Base-by-base conservation (phyloP, 2,329 filamentous ascomycete genomes). In the Diaporthe nobilis region DNA sequence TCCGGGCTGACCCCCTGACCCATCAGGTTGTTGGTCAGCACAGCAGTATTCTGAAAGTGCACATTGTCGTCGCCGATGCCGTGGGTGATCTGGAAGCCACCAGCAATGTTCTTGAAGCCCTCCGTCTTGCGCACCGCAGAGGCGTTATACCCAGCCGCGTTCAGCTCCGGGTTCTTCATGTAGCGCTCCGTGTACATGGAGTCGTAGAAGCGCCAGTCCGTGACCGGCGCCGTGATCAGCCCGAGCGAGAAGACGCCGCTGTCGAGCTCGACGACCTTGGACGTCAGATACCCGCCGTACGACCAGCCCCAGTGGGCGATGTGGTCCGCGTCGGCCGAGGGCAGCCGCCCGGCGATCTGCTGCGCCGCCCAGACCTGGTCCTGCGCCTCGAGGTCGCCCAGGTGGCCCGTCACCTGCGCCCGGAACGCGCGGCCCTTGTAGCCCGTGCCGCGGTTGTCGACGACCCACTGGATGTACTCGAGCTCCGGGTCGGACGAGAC, bases 131-230 rank as follows among this genome's bases (percentile, higher is more conserved):
- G 87, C 2, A 94, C 90, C 0, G 91, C 91, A 0, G 90, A 90
- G 71, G 86, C 85, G 75, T 89, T 88, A 83, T 94, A 94, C 42
- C 92, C 92, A 0, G 83, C 89, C 0, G 83, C 84, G 80, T 94
- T 94, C 55, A 84, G 83, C 4, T 85, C 83, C 1, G 88, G 86
- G 1, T 87, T 90, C 83, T 93, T 93, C 92, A 94, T 94, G 84
- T 93, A 94, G 15, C 92, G 88, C 82, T 94, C 92, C 0, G 92
- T 93, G 81, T 94, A 94, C 86, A 94, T 90, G 73, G 87, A 89
- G 82, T 94, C 92, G 82, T 94, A 94, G 84, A 94, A 91, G 1
- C 92, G 88, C 91, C 91, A 94, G 83, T 94, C 92, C 2, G 87
- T 87, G 0, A 94, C 92, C 0, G 92, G 92, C 0, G 92, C 92